Evolutionary conservation across 257 asterid species (phyloP).

Genomic region (Solanum paucissectum): DNA sequence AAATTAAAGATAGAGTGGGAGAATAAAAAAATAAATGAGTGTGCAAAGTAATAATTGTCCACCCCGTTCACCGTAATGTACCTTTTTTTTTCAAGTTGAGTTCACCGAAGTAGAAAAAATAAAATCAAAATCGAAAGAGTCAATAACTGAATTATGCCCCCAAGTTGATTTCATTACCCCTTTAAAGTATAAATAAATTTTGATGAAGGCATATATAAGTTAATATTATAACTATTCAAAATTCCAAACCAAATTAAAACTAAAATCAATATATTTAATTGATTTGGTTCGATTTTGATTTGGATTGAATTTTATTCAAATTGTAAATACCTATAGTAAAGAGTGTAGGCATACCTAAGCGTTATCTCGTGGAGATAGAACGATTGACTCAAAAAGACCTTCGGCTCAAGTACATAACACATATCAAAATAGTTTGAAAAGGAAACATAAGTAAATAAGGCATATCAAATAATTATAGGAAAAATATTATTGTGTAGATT

Average conservation of each 20-base stretch:
- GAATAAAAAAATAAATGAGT: background rate
- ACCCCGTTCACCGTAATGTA: background rate
- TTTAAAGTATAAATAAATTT: background rate
- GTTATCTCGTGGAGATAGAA: background rate
- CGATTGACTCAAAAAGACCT: accelerated
- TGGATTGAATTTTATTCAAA: background rate
- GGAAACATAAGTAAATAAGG: background rate
- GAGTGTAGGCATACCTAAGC: background rate
- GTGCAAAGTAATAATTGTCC: background rate
- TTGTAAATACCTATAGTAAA: background rate
- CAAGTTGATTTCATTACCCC: background rate
- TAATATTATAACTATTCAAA: background rate
- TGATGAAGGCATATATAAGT: background rate
- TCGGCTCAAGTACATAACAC: background rate
- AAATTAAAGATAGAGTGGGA: background rate
- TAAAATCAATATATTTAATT: background rate
- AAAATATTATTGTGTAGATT: background rate
- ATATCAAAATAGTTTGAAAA: background rate
- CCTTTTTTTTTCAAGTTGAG: background rate
- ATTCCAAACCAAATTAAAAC: background rate
- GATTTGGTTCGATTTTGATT: background rate
- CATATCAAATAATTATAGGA: background rate
- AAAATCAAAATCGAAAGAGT: background rate
- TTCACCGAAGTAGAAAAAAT: background rate
- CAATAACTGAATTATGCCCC: background rate